Percentiles rank a stretch among this genome's conserved stretches.
Conservation (phyloP, 257 asterid genomes). For the Scutellaria minor region DNA sequence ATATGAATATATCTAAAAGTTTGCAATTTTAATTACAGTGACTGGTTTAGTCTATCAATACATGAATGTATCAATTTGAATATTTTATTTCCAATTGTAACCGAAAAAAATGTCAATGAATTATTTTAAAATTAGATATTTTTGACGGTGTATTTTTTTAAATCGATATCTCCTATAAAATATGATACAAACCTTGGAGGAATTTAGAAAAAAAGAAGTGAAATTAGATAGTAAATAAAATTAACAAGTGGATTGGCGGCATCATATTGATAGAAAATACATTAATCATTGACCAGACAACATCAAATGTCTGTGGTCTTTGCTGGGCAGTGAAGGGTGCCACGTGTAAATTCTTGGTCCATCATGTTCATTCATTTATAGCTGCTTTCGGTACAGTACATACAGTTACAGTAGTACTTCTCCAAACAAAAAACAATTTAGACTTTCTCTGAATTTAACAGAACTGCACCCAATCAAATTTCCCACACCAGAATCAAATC, state of each 20-base stretch:
- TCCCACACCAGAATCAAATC: slow-evolving; percentile 22
- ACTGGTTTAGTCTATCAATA: too few relatives aligned
- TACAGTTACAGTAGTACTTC: slow-evolving; percentile 40
- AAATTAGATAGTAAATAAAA: background rate
- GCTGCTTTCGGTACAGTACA: slow-evolving; percentile 32
- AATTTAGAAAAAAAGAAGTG: too few relatives aligned
- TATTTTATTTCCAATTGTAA: too few relatives aligned
- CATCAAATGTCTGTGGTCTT: slow-evolving; percentile 37
- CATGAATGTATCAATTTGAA: too few relatives aligned
- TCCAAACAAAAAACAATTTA: slow-evolving; percentile 29
- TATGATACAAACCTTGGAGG: too few relatives aligned
- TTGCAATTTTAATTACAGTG: background rate
- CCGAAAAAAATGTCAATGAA: too few relatives aligned
- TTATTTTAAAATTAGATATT: too few relatives aligned
- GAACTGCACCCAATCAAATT: slow-evolving; percentile 41
- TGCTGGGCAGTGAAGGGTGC: slow-evolving; percentile 29
- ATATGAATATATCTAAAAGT: background rate
- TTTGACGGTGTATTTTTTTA: too few relatives aligned
- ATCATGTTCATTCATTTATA: slow-evolving; percentile 24
- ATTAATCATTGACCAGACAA: slow-evolving; percentile 31
- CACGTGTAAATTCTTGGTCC: slow-evolving; percentile 36
- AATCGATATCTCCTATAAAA: too few relatives aligned
- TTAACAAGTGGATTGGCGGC: background rate
- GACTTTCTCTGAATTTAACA: slow-evolving; percentile 35
- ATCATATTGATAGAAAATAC: background rate